A percentile compares a stretch with the other conserved stretches of the same genome.
Evolutionary conservation across 176 grass and related monocot genomes (phyloP).

Genomic region (Oryza punctata): DNA sequence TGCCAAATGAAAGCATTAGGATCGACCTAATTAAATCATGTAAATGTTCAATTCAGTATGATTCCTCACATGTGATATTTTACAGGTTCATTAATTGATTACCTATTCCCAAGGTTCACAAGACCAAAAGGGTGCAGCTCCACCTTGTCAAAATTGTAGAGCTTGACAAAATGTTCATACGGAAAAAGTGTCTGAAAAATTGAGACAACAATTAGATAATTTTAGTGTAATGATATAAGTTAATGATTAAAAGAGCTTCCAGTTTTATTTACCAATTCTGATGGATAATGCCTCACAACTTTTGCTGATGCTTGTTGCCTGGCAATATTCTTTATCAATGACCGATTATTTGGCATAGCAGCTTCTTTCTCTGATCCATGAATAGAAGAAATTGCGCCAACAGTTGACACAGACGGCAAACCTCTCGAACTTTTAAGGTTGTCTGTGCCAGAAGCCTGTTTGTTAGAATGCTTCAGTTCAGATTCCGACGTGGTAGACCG

Average conservation of each 20-base stretch:
- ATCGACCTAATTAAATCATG: constrained; percentile 20
- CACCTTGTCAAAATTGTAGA: constrained; percentile 77
- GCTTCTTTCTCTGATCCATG: constrained; percentile 37
- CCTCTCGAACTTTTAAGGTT: constrained; percentile 33
- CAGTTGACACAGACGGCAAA: constrained; percentile 40
- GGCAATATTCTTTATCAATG: constrained; percentile 46
- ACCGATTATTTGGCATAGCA: constrained; percentile 33
- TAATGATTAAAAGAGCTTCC: constrained; percentile 16
- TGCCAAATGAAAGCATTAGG: constrained; percentile 13
- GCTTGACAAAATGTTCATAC: constrained; percentile 68
- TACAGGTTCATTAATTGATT: constrained; percentile 37
- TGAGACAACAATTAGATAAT: constrained; percentile 39
- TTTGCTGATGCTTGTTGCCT: constrained; percentile 58
- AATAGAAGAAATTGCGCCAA: constrained; percentile 41
- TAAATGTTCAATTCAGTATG: not conserved
- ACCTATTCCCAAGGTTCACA: constrained; percentile 89
- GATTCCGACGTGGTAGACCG: constrained; percentile 20
- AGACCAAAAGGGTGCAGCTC: constrained; percentile 81
- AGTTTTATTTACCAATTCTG: constrained; percentile 66
- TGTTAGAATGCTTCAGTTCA: constrained; percentile 37
- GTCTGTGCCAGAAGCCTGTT: constrained; percentile 7
- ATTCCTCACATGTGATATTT: constrained; percentile 8
- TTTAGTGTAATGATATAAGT: constrained; percentile 14
- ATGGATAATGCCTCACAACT: constrained; percentile 52
- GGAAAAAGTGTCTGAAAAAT: constrained; percentile 63